Conservation (phyloP, 345 rosid genomes). For the Capsella bursapastoris region DNA sequence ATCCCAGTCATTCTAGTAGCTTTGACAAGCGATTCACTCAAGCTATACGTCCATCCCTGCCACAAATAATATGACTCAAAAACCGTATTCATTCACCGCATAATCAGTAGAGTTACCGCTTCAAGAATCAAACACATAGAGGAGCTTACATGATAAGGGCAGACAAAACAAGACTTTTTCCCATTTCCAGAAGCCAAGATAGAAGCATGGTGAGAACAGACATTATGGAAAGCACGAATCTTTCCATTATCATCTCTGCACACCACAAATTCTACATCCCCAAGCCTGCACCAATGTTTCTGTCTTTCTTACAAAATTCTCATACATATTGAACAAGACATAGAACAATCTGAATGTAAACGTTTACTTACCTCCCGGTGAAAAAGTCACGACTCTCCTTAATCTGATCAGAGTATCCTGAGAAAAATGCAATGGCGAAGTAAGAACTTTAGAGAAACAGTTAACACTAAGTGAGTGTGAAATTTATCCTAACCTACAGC, state of each 20-base stretch:
- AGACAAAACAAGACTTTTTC: slow-evolving; percentile 73
- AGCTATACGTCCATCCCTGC: slow-evolving; percentile 91
- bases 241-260: slow-evolving; percentile 74
- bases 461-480: slow-evolving; percentile 8
- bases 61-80: slow-evolving; percentile 30
- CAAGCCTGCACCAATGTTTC: slow-evolving; percentile 59
- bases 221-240: slow-evolving; percentile 81
- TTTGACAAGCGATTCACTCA: slow-evolving; percentile 80
- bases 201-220: slow-evolving; percentile 92
- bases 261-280: slow-evolving; percentile 74
- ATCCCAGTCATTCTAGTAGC: slow-evolving; percentile 74
- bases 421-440: neutral
- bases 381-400: slow-evolving; percentile 67
- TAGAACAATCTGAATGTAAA: neutral
- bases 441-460: slow-evolving; percentile 2
- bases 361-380: slow-evolving; percentile 69
- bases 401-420: slow-evolving; percentile 77
- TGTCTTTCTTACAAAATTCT: neutral
- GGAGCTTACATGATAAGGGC: slow-evolving; percentile 86
- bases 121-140: neutral
- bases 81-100: neutral
- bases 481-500: slow-evolving; percentile 59
- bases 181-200: slow-evolving; percentile 82
- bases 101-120: neutral
- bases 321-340: slow-evolving; percentile 2